A percentile compares a stretch with the other conserved stretches of the same genome.
Conservation (phyloP, 176 grass and related monocot species). For the Musa schizocarpa region DNA sequence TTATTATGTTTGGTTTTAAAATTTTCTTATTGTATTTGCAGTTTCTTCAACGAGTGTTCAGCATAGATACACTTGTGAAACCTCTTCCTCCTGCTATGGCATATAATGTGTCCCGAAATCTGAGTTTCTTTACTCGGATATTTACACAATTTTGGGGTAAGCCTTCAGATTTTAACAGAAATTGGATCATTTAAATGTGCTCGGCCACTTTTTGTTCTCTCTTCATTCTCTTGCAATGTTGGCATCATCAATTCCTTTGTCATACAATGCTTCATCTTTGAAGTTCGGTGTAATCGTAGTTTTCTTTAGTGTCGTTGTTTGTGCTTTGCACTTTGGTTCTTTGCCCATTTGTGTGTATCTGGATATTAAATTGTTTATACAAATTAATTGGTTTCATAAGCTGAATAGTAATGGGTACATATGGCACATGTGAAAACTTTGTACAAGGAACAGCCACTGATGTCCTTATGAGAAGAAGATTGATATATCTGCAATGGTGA, state of each 20-base stretch:
- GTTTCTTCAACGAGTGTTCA: constrained; percentile 84
- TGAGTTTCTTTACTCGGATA: constrained; percentile 81
- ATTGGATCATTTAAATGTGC: constrained; percentile 14
- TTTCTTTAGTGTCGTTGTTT: neutral
- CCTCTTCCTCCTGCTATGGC: constrained; percentile 90
- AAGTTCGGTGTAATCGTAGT: neutral
- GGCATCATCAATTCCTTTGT: neutral
- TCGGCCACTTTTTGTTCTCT: neutral
- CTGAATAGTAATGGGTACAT: neutral
- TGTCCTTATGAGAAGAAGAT: neutral
- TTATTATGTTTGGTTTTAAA: neutral
- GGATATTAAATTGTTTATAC: neutral
- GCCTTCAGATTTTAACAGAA: constrained; percentile 20
- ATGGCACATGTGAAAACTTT: neutral
- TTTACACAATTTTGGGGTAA: constrained; percentile 99
- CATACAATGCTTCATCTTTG: neutral
- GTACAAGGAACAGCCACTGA: neutral
- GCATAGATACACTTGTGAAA: constrained; percentile 84
- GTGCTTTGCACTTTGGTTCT: neutral
- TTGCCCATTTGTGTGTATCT: neutral
- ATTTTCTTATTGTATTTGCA: constrained; percentile 31
- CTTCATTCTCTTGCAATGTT: neutral
- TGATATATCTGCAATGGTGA: neutral
- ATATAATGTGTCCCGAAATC: constrained; percentile 74
- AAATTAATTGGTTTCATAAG: neutral